Evolutionary conservation across 2,329 filamentous ascomycete species (phyloP), one percentile per base, ranked within the genome.

Genomic region (Fusarium aywerte): DNA sequence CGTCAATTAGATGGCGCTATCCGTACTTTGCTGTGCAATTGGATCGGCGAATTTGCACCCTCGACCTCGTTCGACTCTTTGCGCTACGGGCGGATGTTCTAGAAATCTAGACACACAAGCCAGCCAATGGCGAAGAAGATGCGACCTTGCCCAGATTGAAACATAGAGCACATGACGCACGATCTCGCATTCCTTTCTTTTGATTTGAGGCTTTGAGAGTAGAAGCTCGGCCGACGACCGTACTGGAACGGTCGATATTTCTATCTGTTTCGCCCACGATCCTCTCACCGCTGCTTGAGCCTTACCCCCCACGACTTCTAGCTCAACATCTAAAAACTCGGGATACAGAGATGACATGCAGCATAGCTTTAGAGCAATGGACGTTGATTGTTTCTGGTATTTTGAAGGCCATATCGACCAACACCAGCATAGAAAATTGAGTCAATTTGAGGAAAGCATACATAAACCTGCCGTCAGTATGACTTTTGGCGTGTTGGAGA

Each of bases 1-100:
- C 65, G 44, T 69, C 48, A 62, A 59, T 59, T 48, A 39, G 48
- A 70, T 58, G 55, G 55, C 47, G 39, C 33, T 56, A n/a, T n/a
- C n/a, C n/a, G n/a, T n/a, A 55, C 54, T 61, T 69, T 64, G 38
- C 54, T 20, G 54, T 65, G 40, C 54, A 32, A 63, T 53, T 66
- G 53, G 59, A 61, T 68, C 53, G 48, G 55, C 64, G 62, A 51
- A 38, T 58, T 45, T 58, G 20, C 51, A 33, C 52, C 59, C 39
- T 70, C 67, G 55, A 66, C 62, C 66, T 74, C 66, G 50, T 72
- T 60, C 54, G 50, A 62, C 53, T 40, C 42, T 63, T 54, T 69
- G 75, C 75, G 75, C 73, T 74, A 76, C 74, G 65, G 72, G 75
- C 75, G 75, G 75, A 71, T 77, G 68, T 76, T 68, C 73, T 73